Evolutionary conservation across 257 asterid species (phyloP).

Genomic region (Galeopsis tetrahit): DNA sequence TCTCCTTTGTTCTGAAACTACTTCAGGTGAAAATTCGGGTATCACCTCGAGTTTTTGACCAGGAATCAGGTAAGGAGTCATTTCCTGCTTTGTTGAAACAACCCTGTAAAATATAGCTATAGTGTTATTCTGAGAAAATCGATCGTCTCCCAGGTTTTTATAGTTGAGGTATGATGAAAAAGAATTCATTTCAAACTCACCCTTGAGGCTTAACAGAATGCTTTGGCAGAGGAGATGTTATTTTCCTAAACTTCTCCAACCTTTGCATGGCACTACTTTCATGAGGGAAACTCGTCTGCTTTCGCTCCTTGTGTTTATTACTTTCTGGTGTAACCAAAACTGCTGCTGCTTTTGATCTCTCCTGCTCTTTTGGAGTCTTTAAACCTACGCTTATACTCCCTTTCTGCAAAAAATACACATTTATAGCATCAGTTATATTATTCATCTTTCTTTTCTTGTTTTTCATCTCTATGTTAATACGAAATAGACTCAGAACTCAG

Average conservation of each 20-base stretch:
- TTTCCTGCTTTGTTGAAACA: constrained; percentile 40
- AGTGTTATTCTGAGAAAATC: constrained; percentile 18
- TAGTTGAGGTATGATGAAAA: neutral
- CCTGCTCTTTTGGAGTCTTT: constrained; percentile 42
- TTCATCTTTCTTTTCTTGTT: constrained; percentile 1
- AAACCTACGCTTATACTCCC: constrained; percentile 25
- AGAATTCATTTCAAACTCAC: constrained; percentile 46
- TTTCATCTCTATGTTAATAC: constrained; percentile 20
- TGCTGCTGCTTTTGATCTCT: constrained; percentile 42
- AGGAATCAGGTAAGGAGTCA: constrained; percentile 45
- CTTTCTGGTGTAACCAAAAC: constrained; percentile 43
- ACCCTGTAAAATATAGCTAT: constrained; percentile 35
- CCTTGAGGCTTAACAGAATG: constrained; percentile 48
- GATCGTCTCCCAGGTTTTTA: neutral
- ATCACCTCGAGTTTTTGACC: constrained; percentile 60
- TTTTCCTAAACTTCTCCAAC: constrained; percentile 54
- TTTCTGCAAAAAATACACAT: constrained; percentile 43
- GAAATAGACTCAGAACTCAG: neutral
- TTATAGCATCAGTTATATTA: neutral
- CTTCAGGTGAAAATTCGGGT: constrained; percentile 50
- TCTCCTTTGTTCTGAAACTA: constrained; percentile 31
- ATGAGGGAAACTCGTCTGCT: constrained; percentile 26
- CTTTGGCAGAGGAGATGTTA: constrained; percentile 44
- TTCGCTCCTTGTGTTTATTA: constrained; percentile 32
- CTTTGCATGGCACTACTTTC: constrained; percentile 45